Evolutionary conservation across 805 yeast genomes (phyloP), one percentile per base, ranked within the genome.

Genomic region (Lipomyces sp.): DNA sequence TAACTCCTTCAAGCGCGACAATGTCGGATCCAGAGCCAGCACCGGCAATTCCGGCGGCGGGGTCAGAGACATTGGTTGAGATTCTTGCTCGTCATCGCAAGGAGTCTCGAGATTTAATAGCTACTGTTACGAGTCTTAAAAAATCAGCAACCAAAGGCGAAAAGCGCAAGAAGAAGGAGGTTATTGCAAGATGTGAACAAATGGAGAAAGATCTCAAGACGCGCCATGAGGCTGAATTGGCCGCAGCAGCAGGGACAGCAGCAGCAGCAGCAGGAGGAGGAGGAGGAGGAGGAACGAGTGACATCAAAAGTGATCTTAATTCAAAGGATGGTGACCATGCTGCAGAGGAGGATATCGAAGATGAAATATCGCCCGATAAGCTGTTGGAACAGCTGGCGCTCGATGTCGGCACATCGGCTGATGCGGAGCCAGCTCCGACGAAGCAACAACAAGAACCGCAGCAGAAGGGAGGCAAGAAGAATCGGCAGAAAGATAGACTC

Each of bases 401-500:
- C 18, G 82, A 78, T 37, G 34, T 45, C 33, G 42, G 37, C 33
- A 18, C 30, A 18, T 10, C 57, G 33, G 51, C 30, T 33, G 33
- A 53, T 15, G n/a, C 56, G 15, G 53, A 37, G 50, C 59, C 53
- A 30, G 32, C n/a, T 24, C 65, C 34, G 29, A 45, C 30, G 29
- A 53, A 50, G 6, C 50, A 59, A 29, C 30, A 24, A 13, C 32
- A 24, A 24, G 24, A 24, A 32, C 35, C 34, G 18, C 53, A 54
- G 34, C 42, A 18, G 33, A 13, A 24, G 7, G 39, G 45, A 29
- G 4, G 53, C 15, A 67, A 69, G 73, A 82, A 94, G 57, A 94
- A 94, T 75, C 83, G 98, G 63, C 95, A 91, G 69, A 90, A 89
- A 78, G 98, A 92, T 74, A 83, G 90, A 72, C 75, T 92, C 32